Base-by-base conservation (phyloP, 495 filamentous ascomycete species). In the Pseudotulostoma volvatum region DNA sequence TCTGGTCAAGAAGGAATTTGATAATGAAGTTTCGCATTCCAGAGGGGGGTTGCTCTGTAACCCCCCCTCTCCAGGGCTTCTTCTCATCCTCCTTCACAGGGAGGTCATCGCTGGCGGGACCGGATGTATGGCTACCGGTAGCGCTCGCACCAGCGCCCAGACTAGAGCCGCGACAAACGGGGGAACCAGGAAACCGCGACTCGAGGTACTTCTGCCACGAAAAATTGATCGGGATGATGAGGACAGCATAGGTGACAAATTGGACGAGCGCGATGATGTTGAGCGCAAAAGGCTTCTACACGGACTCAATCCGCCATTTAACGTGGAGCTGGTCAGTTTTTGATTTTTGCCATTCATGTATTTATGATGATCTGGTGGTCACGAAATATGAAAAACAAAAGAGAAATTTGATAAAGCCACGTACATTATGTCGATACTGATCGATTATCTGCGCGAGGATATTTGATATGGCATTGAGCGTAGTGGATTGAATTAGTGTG, bases 1-100 rank as follows among this genome's bases (percentile, higher is more conserved):
- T 82, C 56, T 92, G 85, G 52, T 97, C 90, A 2, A 94, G 65
- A 3, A 74, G 11, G 38, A 92, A 77, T 56, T 97, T 97, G 60
- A 74, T 76, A 31, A 66, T 37, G 3, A 87, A 90, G 53, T 93
- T 90, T 33, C 48, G 49, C 33, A 75, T 57, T 1, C 61, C 59
- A 28, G 17, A 36, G 15, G 14, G 7, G 16, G 83, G 60, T 34
- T 61, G 51, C 23, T 66, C 59, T 16, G 46, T 52, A 33, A 68
- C 63, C 20, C 50, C 33, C n/a, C n/a, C n/a, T n/a, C n/a, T n/a
- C n/a, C n/a, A n/a, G n/a, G n/a, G n/a, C 9, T 17, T 37, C 39
- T 30, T 20, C 37, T 42, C 19, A 7, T 43, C 33, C 14, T 52
- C 54, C 18, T 41, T 59, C 4, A 55, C 42, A 1, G 65, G 59